Evolutionary conservation across 129 eudicot species (phyloP), one percentile per base, ranked within the genome.

Genomic region (Solidago caesia): DNA sequence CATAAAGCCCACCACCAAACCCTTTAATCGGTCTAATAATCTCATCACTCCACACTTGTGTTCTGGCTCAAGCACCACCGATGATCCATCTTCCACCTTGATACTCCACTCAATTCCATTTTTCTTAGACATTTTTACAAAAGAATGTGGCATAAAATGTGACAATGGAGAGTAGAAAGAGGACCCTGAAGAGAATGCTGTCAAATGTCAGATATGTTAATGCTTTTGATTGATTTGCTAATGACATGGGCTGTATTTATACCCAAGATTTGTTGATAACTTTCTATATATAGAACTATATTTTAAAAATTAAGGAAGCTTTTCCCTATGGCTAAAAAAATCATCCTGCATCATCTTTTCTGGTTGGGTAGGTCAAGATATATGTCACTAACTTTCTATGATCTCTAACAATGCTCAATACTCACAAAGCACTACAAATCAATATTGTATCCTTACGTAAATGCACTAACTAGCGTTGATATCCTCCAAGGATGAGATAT

Each of bases 101-200:
- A 84, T 84, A 71, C 82, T 89, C 96, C 96, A 89, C 65, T 86
- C 89, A 8, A 86, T 80, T 13, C 69, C 89, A 62, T 68, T 85
- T 13, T 66, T 56, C 79, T 71, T 82, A 61, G 75, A 52, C 90
- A 85, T 88, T 16, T 76, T 62, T 41, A 45, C n/a, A 13, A 49
- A 44, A 43, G 21, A 49, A 2, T 29, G 69, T 56, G 65, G 39
- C 39, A 7, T 43, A n/a, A 29, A 8, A 4, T 29, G 69, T 56
- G 65, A 12, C 1, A 57, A 52, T 48, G 55, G 66, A 51, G 42
- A 58, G n/a, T 29, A 47, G 29, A 14, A 56, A 16, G 11, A 53
- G 9, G 51, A 72, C 60, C 42, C 39, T 64, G 26, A 57, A 44
- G 41, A 44, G 74, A 79, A 45, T 64, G 73, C 1, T 46, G 79